Percentiles rank a stretch among this genome's conserved stretches.
Conservation (phyloP, 2,329 filamentous ascomycete genomes). For the Penicillium crustosum region DNA sequence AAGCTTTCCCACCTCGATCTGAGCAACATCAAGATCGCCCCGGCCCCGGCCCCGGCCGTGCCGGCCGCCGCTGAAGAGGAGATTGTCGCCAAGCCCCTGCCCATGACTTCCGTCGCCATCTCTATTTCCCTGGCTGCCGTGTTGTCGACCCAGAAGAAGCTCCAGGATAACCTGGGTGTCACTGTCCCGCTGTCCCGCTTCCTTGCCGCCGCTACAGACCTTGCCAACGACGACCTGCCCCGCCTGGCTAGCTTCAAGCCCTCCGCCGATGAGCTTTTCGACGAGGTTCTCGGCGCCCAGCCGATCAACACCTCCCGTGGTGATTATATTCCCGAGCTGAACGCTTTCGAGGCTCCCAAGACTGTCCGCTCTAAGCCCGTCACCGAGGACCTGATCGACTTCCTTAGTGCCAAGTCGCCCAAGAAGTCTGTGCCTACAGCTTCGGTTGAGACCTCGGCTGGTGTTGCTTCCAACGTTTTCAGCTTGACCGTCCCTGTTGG, state of each 20-base stretch:
- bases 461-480: conserved; percentile 69
- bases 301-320: conserved; percentile 52
- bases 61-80: conserved; percentile 39
- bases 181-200: conserved; percentile 83
- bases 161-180: conserved; percentile 74
- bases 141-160: conserved; percentile 74
- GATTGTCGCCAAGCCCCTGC: conserved; percentile 29
- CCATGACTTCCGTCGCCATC: conserved; percentile 57
- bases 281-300: conserved; percentile 72
- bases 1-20: conserved; percentile 84
- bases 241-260: conserved; percentile 63
- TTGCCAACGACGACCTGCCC: conserved; percentile 86
- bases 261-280: conserved; percentile 79
- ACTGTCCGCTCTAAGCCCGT: conserved; percentile 38
- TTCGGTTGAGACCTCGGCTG: conserved; percentile 41
- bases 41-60: conserved; percentile 36
- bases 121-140: conserved; percentile 78
- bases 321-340: conserved; percentile 71
- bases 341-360: conserved; percentile 44
- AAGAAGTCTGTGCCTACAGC: conserved; percentile 33
- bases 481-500: conserved; percentile 74
- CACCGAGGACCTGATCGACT: conserved; percentile 79
- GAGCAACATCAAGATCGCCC: conserved; percentile 85
- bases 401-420: conserved; percentile 59
- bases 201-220: conserved; percentile 76